Conservation (phyloP, 192 early-diverging fungal genomes). For the Coemansia sp. region DNA sequence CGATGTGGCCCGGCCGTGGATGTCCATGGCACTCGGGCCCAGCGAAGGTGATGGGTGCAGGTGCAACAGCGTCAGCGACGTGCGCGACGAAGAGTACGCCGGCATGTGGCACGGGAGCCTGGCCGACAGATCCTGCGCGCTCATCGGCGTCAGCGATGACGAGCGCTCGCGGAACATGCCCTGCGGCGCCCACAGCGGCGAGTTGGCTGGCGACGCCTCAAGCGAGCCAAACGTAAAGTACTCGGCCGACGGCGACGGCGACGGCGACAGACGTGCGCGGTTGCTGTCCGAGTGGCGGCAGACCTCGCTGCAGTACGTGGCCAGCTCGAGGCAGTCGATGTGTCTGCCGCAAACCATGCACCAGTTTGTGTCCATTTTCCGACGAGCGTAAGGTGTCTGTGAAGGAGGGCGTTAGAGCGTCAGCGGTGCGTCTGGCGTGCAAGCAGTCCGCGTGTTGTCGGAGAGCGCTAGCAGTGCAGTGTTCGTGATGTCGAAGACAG, state of each 20-base stretch:
- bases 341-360: slow-evolving; percentile 52
- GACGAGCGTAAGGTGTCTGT: not conserved
- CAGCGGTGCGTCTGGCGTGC: not conserved
- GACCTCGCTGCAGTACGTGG: slow-evolving; percentile 41
- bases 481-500: not conserved
- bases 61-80: slow-evolving; percentile 19
- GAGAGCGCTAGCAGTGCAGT: not conserved
- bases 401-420: not conserved
- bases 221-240: slow-evolving; percentile 30
- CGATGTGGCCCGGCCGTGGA: slow-evolving; percentile 33
- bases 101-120: slow-evolving; percentile 46
- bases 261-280: not conserved
- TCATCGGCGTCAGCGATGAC: slow-evolving; percentile 46
- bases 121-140: slow-evolving; percentile 39
- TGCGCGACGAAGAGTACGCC: slow-evolving; percentile 41
- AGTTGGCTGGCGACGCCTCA: slow-evolving; percentile 19
- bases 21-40: slow-evolving; percentile 36
- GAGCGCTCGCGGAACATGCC: slow-evolving; percentile 33
- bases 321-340: slow-evolving; percentile 47
- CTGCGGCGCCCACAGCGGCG: slow-evolving; percentile 27
- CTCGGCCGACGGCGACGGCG: slow-evolving; percentile 21
- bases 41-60: slow-evolving; percentile 28
- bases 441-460: not conserved
- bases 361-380: slow-evolving; percentile 47
- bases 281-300: slow-evolving; percentile 31